phyloP scores from a whole-genome alignment of 169 alveolate species.

The Cryptosporidium ryanae region DNA sequence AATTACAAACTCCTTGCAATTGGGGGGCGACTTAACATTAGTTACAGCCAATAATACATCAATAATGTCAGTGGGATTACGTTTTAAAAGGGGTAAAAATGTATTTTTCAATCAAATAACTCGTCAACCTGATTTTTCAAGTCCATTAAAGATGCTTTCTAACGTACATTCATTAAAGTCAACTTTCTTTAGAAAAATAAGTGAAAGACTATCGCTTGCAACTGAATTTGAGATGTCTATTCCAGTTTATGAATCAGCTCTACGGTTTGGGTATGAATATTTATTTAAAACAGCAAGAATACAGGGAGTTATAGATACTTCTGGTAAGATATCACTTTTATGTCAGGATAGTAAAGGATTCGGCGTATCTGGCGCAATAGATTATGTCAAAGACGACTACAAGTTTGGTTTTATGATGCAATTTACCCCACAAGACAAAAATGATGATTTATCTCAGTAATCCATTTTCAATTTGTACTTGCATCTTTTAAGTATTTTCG shows the following conservation, averaged over 20 bases:
- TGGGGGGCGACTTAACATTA: constrained; percentile 91
- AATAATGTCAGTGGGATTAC: constrained; percentile 87
- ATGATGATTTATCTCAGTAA: constrained; percentile 13
- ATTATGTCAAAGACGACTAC: constrained; percentile 87
- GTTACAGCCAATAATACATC: constrained; percentile 89
- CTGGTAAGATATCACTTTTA: constrained; percentile 89
- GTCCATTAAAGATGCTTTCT: constrained; percentile 81
- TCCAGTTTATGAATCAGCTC: constrained; percentile 73
- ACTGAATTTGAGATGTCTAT: constrained; percentile 89
- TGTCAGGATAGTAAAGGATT: constrained; percentile 89
- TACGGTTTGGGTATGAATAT: constrained; percentile 90
- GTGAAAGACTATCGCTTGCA: constrained; percentile 89
- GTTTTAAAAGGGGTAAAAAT: constrained; percentile 85
- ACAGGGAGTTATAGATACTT: constrained; percentile 90
- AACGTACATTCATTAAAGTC: constrained; percentile 82
- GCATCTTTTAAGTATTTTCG: too few species aligned
- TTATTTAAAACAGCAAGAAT: constrained; percentile 91
- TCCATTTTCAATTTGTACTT: background rate
- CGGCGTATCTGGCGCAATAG: constrained; percentile 90
- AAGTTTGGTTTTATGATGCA: constrained; percentile 93
- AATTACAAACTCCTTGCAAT: constrained; percentile 83
- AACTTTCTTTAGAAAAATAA: constrained; percentile 84
- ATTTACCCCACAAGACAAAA: constrained; percentile 82
- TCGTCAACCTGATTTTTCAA: constrained; percentile 89
- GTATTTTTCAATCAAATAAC: constrained; percentile 77